Evolutionary conservation across 1,284 basidiomycete species (phyloP), one percentile per base, ranked within the genome.

Genomic region (Fomes fomentarius): DNA sequence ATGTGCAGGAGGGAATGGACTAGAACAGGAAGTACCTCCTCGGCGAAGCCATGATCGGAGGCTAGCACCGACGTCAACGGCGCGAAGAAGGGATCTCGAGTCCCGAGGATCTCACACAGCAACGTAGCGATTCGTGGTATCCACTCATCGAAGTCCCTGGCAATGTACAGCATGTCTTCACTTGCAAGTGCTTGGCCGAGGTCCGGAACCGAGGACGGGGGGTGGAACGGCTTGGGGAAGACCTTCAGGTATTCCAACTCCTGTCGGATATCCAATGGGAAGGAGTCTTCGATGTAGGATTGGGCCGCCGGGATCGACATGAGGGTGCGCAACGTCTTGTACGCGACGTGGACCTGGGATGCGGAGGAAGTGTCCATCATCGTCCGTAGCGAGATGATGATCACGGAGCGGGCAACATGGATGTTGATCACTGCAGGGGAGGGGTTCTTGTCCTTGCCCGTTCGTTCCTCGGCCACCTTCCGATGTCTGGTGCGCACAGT

Each of bases 11-110:
- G 60, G 1, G 82, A 81, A 63, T 93, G 87, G 2, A 96, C 83
- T 21, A 98, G 76, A 21, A 89, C 70, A 0, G 94, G 93, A 4
- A 96, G 74, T 15, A 89, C 72, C 40, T 85, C 72, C 55, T 84
- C 79, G 0, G 92, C 85, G 52, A 95, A 88, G 1, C 66, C 62
- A 0, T 76, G 61, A 55, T 89, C 81, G 1, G 75, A 70, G 33
- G 74, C 68, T 5, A 95, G 71, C 31, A 94, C 78, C 4, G 79
- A 71, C 1, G 74, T 69, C 0, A 96, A 71, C 47, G 91, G 86
- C 11, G 79, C 79, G 64, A 87, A 97, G 69, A 95, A 90, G 0
- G 72, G 63, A 56, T 89, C 83, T 2, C 72, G 66, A 1, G 63
- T 61, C 1, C 82, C 77, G 2, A 93, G 74, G 10, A 82, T 68